These are phyloP conservation scores for Exophiala mesophila DNA, from an alignment of 2,329 filamentous ascomycete genomes.

Conservation along the genomic window DNA sequence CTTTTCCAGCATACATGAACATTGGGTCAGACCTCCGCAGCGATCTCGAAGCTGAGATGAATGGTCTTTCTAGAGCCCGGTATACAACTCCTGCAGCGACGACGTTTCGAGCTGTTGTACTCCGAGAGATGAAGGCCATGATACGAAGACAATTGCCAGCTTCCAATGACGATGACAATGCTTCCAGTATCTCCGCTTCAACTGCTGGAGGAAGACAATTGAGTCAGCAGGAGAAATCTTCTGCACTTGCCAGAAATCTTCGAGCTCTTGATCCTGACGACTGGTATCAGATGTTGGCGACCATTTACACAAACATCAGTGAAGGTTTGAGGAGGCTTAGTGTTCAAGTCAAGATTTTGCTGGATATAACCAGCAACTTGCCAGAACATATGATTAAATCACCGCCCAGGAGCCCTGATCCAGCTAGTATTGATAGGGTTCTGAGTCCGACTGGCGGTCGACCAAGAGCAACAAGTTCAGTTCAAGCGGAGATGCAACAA, in stretches of 20 bases:
- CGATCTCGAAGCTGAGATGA: slow-evolving; percentile 65
- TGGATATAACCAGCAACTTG: slow-evolving; percentile 78
- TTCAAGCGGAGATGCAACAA: slow-evolving; percentile 58
- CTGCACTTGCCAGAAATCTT: slow-evolving; percentile 80
- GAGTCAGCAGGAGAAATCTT: slow-evolving; percentile 83
- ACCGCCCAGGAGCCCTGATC: slow-evolving; percentile 44
- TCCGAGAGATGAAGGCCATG: slow-evolving; percentile 79
- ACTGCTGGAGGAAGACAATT: slow-evolving; percentile 66
- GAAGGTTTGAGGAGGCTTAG: slow-evolving; percentile 81
- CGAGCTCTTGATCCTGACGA: slow-evolving; percentile 77
- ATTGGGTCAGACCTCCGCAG: slow-evolving; percentile 66
- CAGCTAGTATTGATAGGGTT: slow-evolving; percentile 15
- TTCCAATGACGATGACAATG: slow-evolving; percentile 88
- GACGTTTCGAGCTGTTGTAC: slow-evolving; percentile 74
- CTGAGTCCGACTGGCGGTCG: slow-evolving; percentile 17
- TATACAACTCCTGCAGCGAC: slow-evolving; percentile 77
- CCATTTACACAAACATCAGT: slow-evolving; percentile 80
- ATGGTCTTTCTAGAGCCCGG: slow-evolving; percentile 74
- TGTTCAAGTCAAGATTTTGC: slow-evolving; percentile 87
- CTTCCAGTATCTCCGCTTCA: slow-evolving; percentile 80
- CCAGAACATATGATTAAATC: slow-evolving; percentile 41
- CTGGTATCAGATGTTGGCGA: slow-evolving; percentile 74
- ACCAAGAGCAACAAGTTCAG: slow-evolving; percentile 20
- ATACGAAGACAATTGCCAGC: slow-evolving; percentile 83
- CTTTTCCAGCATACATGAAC: slow-evolving; percentile 72